phyloP scores from a whole-genome alignment of 75 land plant species.

The Pinus tabuliformis region DNA sequence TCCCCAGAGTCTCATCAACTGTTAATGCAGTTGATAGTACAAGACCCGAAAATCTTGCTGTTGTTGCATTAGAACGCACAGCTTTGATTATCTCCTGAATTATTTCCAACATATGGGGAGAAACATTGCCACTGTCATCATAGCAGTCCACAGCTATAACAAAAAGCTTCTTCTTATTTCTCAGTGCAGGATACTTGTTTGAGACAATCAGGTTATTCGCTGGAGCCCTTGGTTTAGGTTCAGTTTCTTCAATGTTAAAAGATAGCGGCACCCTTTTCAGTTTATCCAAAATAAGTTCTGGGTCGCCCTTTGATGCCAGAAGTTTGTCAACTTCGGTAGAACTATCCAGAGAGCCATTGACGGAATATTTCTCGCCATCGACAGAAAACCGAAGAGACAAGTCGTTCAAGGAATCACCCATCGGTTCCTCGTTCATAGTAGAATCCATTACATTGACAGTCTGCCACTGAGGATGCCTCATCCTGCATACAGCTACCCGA shows the following conservation, averaged over 20 bases:
- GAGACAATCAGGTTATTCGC: neutral
- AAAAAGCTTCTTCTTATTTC: constrained; percentile 48
- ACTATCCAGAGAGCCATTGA: constrained; percentile 38
- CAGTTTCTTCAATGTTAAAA: constrained; percentile 6
- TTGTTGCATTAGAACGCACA: constrained; percentile 33
- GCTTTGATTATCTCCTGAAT: constrained; percentile 62
- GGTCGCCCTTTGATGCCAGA: constrained; percentile 11
- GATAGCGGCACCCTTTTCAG: constrained; percentile 27
- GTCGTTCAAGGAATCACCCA: constrained; percentile 83
- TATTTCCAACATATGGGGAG: constrained; percentile 48
- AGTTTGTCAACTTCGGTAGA: neutral
- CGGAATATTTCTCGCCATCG: constrained; percentile 63
- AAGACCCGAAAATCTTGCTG: constrained; percentile 54
- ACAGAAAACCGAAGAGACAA: constrained; percentile 73
- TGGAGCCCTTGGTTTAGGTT: neutral
- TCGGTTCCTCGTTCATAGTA: constrained; percentile 38
- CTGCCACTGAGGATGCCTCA: constrained; percentile 96
- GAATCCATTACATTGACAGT: constrained; percentile 59
- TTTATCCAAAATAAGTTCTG: constrained; percentile 36
- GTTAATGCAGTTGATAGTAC: constrained; percentile 76
- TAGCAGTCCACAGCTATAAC: constrained; percentile 80
- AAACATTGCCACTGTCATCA: constrained; percentile 43
- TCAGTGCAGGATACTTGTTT: constrained; percentile 46
- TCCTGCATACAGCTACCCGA: constrained; percentile 77
- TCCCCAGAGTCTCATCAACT: constrained; percentile 39